Evolutionary conservation across 257 asterid genomes (phyloP).

Genomic region (Apocynum venetum): DNA sequence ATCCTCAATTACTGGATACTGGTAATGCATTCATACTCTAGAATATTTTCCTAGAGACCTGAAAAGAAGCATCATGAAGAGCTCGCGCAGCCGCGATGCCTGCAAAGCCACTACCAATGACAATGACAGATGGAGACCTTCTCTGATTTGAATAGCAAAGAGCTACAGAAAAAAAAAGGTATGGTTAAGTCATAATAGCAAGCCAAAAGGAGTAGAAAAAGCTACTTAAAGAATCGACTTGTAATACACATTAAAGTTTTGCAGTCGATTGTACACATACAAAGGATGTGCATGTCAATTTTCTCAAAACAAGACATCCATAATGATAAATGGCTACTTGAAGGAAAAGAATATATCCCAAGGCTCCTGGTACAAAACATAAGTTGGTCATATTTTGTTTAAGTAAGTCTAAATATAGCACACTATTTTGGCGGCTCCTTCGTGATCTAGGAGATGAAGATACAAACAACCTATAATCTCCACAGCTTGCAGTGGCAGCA

Average conservation of each 20-base stretch:
- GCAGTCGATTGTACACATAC: background rate
- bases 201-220: no score
- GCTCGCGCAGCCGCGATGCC: constrained; percentile 90
- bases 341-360: background rate
- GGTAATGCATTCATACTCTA: background rate
- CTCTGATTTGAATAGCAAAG: constrained; percentile 56
- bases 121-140: constrained; percentile 77
- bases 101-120: constrained; percentile 93
- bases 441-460: background rate
- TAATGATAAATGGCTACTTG: background rate
- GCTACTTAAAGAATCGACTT: no score
- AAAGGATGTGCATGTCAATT: background rate
- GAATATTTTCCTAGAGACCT: constrained; percentile 36
- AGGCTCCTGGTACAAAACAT: background rate
- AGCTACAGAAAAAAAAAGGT: constrained; percentile 31
- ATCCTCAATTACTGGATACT: background rate
- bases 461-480: background rate
- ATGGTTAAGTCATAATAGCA: background rate
- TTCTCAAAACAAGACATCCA: background rate
- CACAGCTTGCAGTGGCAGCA: background rate
- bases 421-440: background rate
- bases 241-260: background rate
- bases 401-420: background rate
- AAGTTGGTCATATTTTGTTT: background rate
- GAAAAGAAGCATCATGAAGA: constrained; percentile 82